Base-by-base conservation (phyloP, 768 basidiomycete species). In the Daedaleopsis sinensis region DNA sequence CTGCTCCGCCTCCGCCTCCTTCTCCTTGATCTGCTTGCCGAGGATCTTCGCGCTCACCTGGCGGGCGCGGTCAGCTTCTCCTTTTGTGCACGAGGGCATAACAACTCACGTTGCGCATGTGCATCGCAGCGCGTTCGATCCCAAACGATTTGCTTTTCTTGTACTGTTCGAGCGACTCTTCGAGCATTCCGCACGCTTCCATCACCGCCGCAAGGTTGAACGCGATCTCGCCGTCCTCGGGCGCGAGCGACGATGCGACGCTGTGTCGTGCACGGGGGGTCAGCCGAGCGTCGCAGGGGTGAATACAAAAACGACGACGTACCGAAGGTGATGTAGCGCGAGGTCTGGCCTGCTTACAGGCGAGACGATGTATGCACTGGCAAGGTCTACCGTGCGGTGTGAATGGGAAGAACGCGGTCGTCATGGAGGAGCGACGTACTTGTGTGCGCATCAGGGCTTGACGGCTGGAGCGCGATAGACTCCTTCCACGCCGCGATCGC, bases 151-250 rank as follows among this genome's bases (percentile, higher is more conserved):
- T 84, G 69, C 90, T 90, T 66, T 84, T 85, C 73, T 91, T 88
- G 80, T 95, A 95, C 72, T 91, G 84, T 67, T 82, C 81, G 57
- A 95, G 79, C 38, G 93, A 89, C 73, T 91, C 90, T 71, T 92
- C 90, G 50, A 95, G 48, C 39, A 32, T 65, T 88, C 68, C 67
- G 92, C 93, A 85, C 58, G 93, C 93, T 86, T 95, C 93, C 62
- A 94, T 81, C 68, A 95, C 91, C 48, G 92, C 93, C 53, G 90
- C 93, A 60, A 93, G 84, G 78, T 95, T 95, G 81, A 94, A 95
- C 16, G 91, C 88, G 70, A 94, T 93, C 73, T 95, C 93, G 72
- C 90, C 88, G 79, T 95, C 93, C 73, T 93, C 90, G 49, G 93
- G 93, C 61, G 88, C 83, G 67, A 95, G 82, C n/a, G 87, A 86